Evolutionary conservation across 306 rosid species (phyloP).

Genomic region (Cajanus cajan): DNA sequence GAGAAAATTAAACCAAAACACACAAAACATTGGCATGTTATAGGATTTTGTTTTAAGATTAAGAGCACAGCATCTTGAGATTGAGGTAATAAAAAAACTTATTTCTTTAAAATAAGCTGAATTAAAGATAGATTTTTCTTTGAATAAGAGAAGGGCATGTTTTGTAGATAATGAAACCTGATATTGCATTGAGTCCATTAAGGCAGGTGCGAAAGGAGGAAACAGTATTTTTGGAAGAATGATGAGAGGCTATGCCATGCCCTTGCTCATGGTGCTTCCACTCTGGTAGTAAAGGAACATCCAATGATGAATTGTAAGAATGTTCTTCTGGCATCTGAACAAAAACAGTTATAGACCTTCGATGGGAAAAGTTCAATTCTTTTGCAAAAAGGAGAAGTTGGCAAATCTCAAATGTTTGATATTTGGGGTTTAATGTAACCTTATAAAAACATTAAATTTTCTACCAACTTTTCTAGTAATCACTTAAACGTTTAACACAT

Average conservation of each 20-base stretch:
- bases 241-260: background rate
- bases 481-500: too few relatives aligned
- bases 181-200: conserved; percentile 34
- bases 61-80: background rate
- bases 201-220: conserved; percentile 7
- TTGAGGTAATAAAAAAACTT: too few relatives aligned
- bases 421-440: too few relatives aligned
- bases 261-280: background rate
- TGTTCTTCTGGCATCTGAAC: background rate
- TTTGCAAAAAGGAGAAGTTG: too few relatives aligned
- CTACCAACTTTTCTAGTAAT: too few relatives aligned
- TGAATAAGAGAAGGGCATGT: background rate
- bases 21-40: background rate
- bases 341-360: background rate
- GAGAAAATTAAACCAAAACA: background rate
- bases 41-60: too few relatives aligned
- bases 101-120: too few relatives aligned
- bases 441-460: too few relatives aligned
- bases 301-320: background rate
- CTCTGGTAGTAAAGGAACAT: conserved; percentile 6
- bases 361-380: background rate
- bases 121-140: too few relatives aligned
- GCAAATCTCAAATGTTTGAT: too few relatives aligned
- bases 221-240: background rate
- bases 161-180: conserved; percentile 5